These are phyloP conservation scores for Schoenoplectus triqueter DNA, from an alignment of 202 grass and related monocot genomes.

Conservation along the genomic window DNA sequence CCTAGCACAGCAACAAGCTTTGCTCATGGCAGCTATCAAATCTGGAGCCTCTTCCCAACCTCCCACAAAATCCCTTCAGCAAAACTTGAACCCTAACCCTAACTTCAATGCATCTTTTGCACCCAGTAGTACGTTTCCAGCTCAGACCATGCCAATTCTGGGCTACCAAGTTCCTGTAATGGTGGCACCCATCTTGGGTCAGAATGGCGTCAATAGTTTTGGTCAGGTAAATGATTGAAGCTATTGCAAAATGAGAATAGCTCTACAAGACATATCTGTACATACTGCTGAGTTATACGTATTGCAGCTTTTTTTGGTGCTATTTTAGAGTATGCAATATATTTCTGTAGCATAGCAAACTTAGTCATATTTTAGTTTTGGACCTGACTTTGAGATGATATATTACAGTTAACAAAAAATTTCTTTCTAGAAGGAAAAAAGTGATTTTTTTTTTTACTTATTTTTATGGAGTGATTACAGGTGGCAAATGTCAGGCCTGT, in stretches of 20 bases:
- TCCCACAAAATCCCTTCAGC: slow-evolving; percentile 46
- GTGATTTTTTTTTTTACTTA: neutral
- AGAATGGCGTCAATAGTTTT: slow-evolving; percentile 59
- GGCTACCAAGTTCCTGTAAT: slow-evolving; percentile 64
- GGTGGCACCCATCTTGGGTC: slow-evolving; percentile 44
- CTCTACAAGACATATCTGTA: too few relatives aligned
- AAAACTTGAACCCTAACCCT: slow-evolving; percentile 45
- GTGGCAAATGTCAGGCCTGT: slow-evolving; percentile 39
- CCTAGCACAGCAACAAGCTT: slow-evolving; percentile 89
- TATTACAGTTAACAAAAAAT: neutral
- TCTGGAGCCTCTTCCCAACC: slow-evolving; percentile 58
- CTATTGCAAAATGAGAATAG: neutral
- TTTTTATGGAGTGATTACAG: slow-evolving; percentile 12
- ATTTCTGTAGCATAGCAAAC: too few relatives aligned
- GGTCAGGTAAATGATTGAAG: slow-evolving; percentile 40
- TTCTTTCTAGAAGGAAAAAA: neutral
- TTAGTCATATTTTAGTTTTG: neutral
- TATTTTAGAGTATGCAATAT: too few relatives aligned
- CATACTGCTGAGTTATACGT: too few relatives aligned
- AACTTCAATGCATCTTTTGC: slow-evolving; percentile 46
- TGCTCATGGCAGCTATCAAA: slow-evolving; percentile 84
- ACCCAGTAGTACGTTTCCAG: slow-evolving; percentile 46
- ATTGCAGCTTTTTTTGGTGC: too few relatives aligned
- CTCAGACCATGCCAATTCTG: slow-evolving; percentile 66
- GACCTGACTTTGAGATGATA: neutral